phyloP scores from a whole-genome alignment of 2,329 filamentous ascomycete genomes.

The Aspergillus sp. region DNA sequence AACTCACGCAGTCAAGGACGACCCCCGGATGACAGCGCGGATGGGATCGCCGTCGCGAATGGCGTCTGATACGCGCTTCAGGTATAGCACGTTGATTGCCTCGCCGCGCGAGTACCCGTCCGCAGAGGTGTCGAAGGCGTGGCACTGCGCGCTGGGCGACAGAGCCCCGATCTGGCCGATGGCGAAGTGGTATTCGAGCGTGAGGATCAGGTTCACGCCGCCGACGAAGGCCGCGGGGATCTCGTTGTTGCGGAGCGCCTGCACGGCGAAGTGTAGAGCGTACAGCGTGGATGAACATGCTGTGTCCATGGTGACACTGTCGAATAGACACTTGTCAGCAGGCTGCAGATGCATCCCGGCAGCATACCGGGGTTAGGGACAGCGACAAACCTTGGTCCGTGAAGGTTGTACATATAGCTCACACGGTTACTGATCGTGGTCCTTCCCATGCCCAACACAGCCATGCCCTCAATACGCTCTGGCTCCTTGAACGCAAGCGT shows the following conservation, averaged over 20 bases:
- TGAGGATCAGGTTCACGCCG: conserved; percentile 24
- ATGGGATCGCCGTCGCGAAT: conserved; percentile 5
- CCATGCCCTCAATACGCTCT: conserved; percentile 8
- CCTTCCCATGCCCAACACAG: conserved; percentile 13
- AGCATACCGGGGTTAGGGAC: neutral
- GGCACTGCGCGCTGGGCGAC: conserved; percentile 28
- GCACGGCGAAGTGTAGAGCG: conserved; percentile 38
- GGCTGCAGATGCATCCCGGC: neutral
- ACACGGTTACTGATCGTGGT: conserved; percentile 24
- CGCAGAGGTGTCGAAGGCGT: conserved; percentile 6
- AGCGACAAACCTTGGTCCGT: conserved; percentile 25
- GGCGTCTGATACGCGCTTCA: conserved; percentile 9
- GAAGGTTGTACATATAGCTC: conserved; percentile 36
- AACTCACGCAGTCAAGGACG: neutral
- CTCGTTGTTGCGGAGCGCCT: conserved; percentile 20
- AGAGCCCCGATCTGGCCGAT: conserved; percentile 33
- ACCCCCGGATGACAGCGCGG: conserved; percentile 1
- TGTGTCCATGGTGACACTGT: conserved; percentile 26
- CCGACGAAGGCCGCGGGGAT: conserved; percentile 21
- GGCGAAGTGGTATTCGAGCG: conserved; percentile 17
- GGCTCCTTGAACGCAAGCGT: conserved; percentile 18
- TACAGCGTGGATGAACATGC: conserved; percentile 41
- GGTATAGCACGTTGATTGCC: conserved; percentile 2
- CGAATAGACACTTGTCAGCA: no score
- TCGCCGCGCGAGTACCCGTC: conserved; percentile 14